These are phyloP conservation scores for Allium fistulosum DNA, from an alignment of 106 monocot species.

Conservation along the genomic window DNA sequence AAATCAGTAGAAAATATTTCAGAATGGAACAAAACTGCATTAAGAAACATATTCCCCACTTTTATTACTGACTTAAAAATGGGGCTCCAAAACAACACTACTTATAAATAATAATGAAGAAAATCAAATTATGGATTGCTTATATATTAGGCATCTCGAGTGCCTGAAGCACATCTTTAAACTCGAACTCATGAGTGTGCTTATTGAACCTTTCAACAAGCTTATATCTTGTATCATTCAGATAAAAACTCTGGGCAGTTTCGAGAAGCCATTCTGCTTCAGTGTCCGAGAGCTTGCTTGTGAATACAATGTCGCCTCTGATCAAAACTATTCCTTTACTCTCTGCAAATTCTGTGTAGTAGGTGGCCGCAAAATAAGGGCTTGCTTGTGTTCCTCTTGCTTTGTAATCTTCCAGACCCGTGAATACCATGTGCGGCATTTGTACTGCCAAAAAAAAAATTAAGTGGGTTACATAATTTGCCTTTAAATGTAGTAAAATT, in stretches of 20 bases:
- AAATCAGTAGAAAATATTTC: too few species aligned
- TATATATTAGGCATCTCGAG: conserved; percentile 77
- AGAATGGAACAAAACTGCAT: too few species aligned
- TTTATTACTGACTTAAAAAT: too few species aligned
- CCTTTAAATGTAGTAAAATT: too few species aligned
- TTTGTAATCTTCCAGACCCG: conserved; percentile 95
- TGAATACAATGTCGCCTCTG: conserved; percentile 82
- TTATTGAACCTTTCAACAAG: conserved; percentile 94
- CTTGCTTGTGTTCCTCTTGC: conserved; percentile 91
- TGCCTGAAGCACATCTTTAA: conserved; percentile 82
- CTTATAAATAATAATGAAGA: too few species aligned
- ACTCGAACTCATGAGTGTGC: conserved; percentile 84
- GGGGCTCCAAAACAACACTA: too few species aligned
- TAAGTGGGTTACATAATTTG: too few species aligned
- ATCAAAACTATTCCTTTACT: conserved; percentile 77
- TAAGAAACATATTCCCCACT: too few species aligned
- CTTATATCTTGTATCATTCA: conserved; percentile 73
- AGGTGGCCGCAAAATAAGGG: conserved; percentile 75
- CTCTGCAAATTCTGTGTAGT: conserved; percentile 82
- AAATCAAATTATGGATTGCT: neutral
- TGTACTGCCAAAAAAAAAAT: conserved; percentile 37
- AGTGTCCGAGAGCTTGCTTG: conserved; percentile 74
- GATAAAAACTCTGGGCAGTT: conserved; percentile 77
- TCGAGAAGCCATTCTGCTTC: conserved; percentile 83
- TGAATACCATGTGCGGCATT: conserved; percentile 87